These are phyloP conservation scores for Manihot esculenta DNA, from an alignment of 441 rosid genomes.

Conservation along the genomic window DNA sequence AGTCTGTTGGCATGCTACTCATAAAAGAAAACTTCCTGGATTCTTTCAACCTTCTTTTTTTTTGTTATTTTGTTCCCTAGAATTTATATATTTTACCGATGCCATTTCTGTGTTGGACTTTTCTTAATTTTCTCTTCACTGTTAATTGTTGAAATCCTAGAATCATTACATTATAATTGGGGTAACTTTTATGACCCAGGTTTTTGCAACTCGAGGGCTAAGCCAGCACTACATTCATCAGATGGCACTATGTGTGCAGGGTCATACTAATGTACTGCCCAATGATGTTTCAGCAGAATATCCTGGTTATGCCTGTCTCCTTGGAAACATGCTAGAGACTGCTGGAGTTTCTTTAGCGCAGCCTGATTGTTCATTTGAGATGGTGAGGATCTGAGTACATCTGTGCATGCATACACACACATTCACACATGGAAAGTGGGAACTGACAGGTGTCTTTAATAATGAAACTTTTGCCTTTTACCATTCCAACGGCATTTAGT, in stretches of 20 bases:
- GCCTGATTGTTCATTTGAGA: slow-evolving; percentile 78
- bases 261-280: slow-evolving; percentile 60
- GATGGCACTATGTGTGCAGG: slow-evolving; percentile 66
- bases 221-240: slow-evolving; percentile 74
- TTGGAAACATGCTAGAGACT: slow-evolving; percentile 84
- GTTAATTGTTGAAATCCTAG: background rate
- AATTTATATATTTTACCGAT: slow-evolving; percentile 9
- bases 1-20: background rate
- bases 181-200: slow-evolving; percentile 45
- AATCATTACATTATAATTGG: slow-evolving; percentile 23
- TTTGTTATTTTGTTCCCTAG: background rate
- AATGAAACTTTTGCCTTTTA: background rate
- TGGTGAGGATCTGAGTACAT: slow-evolving; percentile 44
- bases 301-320: slow-evolving; percentile 90
- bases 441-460: background rate
- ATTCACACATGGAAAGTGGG: background rate
- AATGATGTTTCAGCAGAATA: slow-evolving; percentile 53
- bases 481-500: background rate
- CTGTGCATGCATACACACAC: background rate
- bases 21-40: slow-evolving; percentile 4
- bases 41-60: slow-evolving; percentile 2
- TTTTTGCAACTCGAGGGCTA: slow-evolving; percentile 59
- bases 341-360: slow-evolving; percentile 77
- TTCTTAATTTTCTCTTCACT: slow-evolving; percentile 3
- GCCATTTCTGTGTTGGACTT: slow-evolving; percentile 12